Evolutionary conservation across 2,329 filamentous ascomycete genomes (phyloP).

Genomic region (Penicillium sp.): DNA sequence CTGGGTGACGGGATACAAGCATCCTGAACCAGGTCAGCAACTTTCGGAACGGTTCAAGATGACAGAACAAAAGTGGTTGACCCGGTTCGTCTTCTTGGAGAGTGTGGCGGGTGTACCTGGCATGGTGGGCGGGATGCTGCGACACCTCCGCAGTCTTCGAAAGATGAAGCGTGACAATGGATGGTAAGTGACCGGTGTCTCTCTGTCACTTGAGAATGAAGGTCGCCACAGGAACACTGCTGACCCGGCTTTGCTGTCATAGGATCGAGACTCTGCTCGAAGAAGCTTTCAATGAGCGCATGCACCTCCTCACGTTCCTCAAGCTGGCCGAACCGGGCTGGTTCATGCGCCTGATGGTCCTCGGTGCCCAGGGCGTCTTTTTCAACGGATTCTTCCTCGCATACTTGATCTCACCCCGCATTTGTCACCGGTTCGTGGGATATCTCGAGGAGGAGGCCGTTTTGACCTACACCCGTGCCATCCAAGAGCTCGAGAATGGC

Average conservation of each 20-base stretch:
- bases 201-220: neutral
- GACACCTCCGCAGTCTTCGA: conserved; percentile 78
- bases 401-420: conserved; percentile 79
- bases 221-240: neutral
- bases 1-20: conserved; percentile 70
- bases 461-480: conserved; percentile 84
- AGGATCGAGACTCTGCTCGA: conserved; percentile 89
- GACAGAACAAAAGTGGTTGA: conserved; percentile 83
- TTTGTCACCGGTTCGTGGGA: conserved; percentile 90
- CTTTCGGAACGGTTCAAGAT: conserved; percentile 55
- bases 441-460: conserved; percentile 98
- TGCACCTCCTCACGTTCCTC: conserved; percentile 89
- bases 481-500: conserved; percentile 81
- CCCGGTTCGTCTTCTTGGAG: conserved; percentile 88
- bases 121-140: conserved; percentile 92
- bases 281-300: conserved; percentile 86
- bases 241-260: neutral
- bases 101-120: conserved; percentile 91
- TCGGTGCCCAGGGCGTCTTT: conserved; percentile 90
- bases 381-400: conserved; percentile 89
- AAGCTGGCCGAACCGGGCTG: conserved; percentile 79
- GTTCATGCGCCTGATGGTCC: conserved; percentile 89
- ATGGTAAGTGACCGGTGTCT: conserved; percentile 47
- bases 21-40: conserved; percentile 51
- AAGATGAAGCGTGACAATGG: conserved; percentile 89